These are phyloP conservation scores for Dysphania ambrosioides DNA, from an alignment of 148 eudicot species.

Conservation along the genomic window DNA sequence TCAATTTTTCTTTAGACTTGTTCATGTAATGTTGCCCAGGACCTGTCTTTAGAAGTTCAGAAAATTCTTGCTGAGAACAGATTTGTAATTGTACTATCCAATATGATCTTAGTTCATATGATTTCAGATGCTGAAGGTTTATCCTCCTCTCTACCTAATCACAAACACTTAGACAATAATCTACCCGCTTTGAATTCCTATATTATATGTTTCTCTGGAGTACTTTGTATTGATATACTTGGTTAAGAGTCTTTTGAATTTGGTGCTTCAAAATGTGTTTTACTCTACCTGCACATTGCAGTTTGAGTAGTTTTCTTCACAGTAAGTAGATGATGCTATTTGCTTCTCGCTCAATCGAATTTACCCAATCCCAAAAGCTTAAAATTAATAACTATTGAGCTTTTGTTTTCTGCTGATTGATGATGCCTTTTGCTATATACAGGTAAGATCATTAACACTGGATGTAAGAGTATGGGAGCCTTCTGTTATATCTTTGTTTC, in stretches of 20 bases:
- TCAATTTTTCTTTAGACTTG: background rate
- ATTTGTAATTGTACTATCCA: background rate
- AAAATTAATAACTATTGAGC: background rate
- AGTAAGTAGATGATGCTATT: background rate
- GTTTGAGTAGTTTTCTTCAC: background rate
- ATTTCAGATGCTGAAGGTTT: background rate
- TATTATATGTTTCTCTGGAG: background rate
- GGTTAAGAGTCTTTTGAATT: background rate
- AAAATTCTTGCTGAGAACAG: background rate
- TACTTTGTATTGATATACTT: background rate
- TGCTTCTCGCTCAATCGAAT: background rate
- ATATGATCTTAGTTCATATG: background rate
- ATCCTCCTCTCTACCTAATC: background rate
- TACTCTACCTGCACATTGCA: background rate
- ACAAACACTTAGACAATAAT: background rate
- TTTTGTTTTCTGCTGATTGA: slow-evolving; percentile 5
- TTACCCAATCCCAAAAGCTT: background rate
- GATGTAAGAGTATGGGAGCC: slow-evolving; percentile 99
- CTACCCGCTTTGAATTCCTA: background rate
- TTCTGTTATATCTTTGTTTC: slow-evolving; percentile 74
- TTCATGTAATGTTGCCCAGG: background rate
- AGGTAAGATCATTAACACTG: slow-evolving; percentile 87
- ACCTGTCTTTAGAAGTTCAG: background rate
- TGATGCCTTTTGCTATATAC: slow-evolving; percentile 27
- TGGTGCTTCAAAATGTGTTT: background rate